Base-by-base conservation (phyloP, 1,139 yeast genomes). In the Nakaseomyces delphensis region DNA sequence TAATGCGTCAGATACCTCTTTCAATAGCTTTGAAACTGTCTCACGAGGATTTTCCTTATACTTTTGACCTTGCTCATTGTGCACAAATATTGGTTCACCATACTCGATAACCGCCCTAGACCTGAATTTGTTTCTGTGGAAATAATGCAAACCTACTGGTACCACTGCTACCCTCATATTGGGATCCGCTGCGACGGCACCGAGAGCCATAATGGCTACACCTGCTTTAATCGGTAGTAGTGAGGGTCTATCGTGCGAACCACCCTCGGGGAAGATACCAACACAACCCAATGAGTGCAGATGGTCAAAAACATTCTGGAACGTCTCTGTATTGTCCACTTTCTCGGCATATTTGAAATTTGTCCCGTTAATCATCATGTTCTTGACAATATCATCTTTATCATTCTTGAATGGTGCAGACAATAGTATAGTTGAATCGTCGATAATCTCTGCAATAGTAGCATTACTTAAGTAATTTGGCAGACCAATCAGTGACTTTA, bases 131-230 rank as follows among this genome's bases (percentile, higher is more conserved):
- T 82, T 77, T 36, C 87, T 79, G 60, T 79, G 84, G 67, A 82
- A 82, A 59, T 82, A 82, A 59, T 80, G 80, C 71, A 82, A 68
- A 2, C 91, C 91, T 49, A 85, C 77, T 1, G 91, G 89, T 15
- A 82, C 79, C 46, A 82, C 75, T 29, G 71, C 70, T 1, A 82
- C 78, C 30, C 70, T 67, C 47, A 75, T 71, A 36, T 68, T 63
- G 0, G 82, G 79, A 46, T 78, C 75, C 23, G 68, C 67, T 11
- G 79, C 79, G 57, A 75, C 74, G 1, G 89, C 81, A 11, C 91
- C 89, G 24, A 82, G 63, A 0, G 89, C 91, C 91, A 82, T 82
- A 13, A 82, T 76, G 0, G 85, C 89, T 24, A 82, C 87, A 19
- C 91, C 91, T 0, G 89, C 86, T 57, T 82, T 82, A 52, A 82